Evolutionary conservation across 768 basidiomycete genomes (phyloP), one percentile per base, ranked within the genome.

Genomic region (Guyanaporus albipodus): DNA sequence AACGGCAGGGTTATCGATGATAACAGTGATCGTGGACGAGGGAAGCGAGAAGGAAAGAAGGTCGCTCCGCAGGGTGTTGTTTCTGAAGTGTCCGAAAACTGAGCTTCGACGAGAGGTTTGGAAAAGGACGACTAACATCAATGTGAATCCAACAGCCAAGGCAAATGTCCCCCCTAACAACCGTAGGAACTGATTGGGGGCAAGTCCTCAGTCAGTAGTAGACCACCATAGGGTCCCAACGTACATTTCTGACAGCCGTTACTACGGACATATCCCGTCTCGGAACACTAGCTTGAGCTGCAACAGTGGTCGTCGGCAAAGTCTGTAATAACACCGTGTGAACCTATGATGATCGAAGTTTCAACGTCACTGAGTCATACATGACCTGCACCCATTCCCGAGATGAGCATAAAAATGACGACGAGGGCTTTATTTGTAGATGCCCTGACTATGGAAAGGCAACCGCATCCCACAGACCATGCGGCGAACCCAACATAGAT

Each of bases 181-280:
- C 11, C 85, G 75, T 37, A 85, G 70, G 52, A 87, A 87, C 81
- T 83, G 42, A 1, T 44, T 6, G 18, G 19, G 7, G 37, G 18
- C 14, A 26, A 14, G 21, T 17, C 28, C 7, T 48, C 36, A 58
- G 28, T 6, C 12, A 46, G 37, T 12, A 6, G 15, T 32, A 8
- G n/a, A n/a, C n/a, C n/a, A n/a, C n/a, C n/a, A n/a, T n/a, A n/a
- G n/a, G n/a, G n/a, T n/a, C n/a, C n/a, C n/a, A 15, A 55, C 73
- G 21, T 46, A 79, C 80, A 58, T 83, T 83, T 38, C 81, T 72
- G 45, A 80, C 75, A 0, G 79, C 80, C 0, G 85, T 88, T 0
- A 87, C 85, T 7, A 85, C 82, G 1, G 83, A 82, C 85, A 88
- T 86, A 50, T 90, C 85, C 33, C 70, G 71, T 26, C 85, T 67